These are phyloP conservation scores for Centrapalus pauciflorus DNA, from an alignment of 129 eudicot species.

Conservation along the genomic window DNA sequence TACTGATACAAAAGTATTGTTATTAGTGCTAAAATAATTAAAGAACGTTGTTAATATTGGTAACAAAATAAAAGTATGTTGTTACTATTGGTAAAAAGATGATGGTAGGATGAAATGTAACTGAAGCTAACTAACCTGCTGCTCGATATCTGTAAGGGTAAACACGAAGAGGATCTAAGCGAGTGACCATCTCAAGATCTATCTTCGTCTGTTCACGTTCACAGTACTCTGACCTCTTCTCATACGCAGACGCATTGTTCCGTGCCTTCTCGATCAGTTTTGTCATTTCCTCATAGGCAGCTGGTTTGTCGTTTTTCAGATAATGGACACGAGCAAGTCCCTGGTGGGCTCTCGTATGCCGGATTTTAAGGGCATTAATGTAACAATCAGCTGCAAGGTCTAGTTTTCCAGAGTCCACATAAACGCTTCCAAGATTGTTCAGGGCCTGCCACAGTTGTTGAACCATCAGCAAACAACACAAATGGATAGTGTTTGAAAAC, in stretches of 20 bases:
- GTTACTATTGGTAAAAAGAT: too few relatives aligned
- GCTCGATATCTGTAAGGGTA: conserved; percentile 98
- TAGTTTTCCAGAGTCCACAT: conserved; percentile 81
- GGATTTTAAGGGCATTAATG: conserved; percentile 87
- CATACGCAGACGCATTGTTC: conserved; percentile 94
- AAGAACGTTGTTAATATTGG: too few relatives aligned
- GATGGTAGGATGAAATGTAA: background rate
- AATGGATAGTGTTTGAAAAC: background rate
- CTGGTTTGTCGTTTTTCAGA: conserved; percentile 70
- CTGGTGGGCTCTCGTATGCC: conserved; percentile 97
- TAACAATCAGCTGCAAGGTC: conserved; percentile 97
- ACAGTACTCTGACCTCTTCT: conserved; percentile 92
- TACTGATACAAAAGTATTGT: too few relatives aligned
- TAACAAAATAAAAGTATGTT: too few relatives aligned
- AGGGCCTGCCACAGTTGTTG: conserved; percentile 52
- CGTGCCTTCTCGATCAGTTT: conserved; percentile 85
- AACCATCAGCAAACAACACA: background rate
- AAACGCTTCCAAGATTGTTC: conserved; percentile 98
- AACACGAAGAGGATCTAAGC: conserved; percentile 92
- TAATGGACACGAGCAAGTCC: conserved; percentile 98
- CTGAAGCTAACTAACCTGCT: conserved; percentile 62
- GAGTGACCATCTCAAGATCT: conserved; percentile 93
- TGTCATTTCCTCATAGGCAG: conserved; percentile 92
- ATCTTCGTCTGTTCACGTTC: conserved; percentile 91
- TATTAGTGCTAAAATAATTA: background rate